Base-by-base conservation (phyloP, 345 rosid species). In the Populus tremula region DNA sequence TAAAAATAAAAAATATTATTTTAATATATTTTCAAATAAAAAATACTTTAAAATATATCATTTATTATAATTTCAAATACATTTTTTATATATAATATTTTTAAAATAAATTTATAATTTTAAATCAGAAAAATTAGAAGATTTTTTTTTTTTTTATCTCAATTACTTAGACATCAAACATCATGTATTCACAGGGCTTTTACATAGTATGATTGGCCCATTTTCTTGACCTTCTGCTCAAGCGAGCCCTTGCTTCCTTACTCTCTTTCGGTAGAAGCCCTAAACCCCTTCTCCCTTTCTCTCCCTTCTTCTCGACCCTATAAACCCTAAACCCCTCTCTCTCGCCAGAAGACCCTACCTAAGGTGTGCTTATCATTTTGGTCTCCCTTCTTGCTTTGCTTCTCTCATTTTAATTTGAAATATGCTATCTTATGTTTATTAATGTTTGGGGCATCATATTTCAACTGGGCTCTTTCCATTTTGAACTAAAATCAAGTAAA, bases 291-390 rank as follows among this genome's bases (percentile, higher is more conserved):
- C 62, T 9, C 5, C 20, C 13, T 71, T 12, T 65, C 74, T 2
- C 21, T 21, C 5, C 50, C 38, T 39, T 11, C 18, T 23, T 54
- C 67, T 13, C 63, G 36, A 54, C 29, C 9, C 45, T 59, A 41
- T 77, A 77, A 69, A 77, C 79, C 79, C 79, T 69, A 77, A 77
- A 69, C 67, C 79, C 33, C 62, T 39, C 29, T 61, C 72, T 50
- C 39, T 18, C 23, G 6, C 43, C 17, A 38, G 61, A 77, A 56
- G 67, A 6, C 38, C 6, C 33, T 8, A 23, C 8, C 5, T 18
- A 25, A 56, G 79, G 74, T 59, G 14, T 41, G 20, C n/a, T 0
- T 10, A 38, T 21, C 63, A n/a, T 39, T 38, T 16, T 17, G 27
- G 17, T 31, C 72, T 16, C 72, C 3, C 20, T 59, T 21, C 20